Base-by-base conservation (phyloP, 371 early-diverging fungal species). In the Mucor saturninus region DNA sequence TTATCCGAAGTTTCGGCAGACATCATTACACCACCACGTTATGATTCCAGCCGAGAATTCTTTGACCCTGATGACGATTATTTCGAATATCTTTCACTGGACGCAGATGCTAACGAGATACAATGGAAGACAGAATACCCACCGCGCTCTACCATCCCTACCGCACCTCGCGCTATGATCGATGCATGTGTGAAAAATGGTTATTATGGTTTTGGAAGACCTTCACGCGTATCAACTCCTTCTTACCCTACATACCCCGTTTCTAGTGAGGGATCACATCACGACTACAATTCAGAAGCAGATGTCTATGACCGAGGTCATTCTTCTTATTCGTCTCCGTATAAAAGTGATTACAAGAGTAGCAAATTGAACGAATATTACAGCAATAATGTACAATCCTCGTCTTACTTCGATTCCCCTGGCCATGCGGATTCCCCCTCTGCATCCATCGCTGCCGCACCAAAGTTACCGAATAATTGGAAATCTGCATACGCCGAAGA, bases 91-190 rank as follows among this genome's bases (percentile, higher is more conserved):
- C 55, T 74, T 45, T 61, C 74, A n/a, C 35, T 74, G 35, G 57
- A 65, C 37, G 62, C 48, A 9, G 60, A 56, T 1, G 14, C 32
- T n/a, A 57, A 50, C 26, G 74, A 71, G 8, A 59, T 74, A 31
- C 62, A 62, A 57, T 68, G 63, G 49, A 68, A 65, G n/a, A 49
- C 60, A 10, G 39, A 62, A 14, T 74, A 67, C 54, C 74, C 74
- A 1, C 73, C 73, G 7, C 65, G 61, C 9, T 54, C 58, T 13
- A 39, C 35, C 14, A 70, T 74, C 37, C 74, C 75, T 7, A 75
- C 69, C 26, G 75, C 75, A 15, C 75, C 75, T 13, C 61, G 65
- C 29, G 75, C 75, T 0, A 75, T 75, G 75, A 59, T 75, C 28
- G 75, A 70, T 52, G 62, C 71, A 3, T 65, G 61, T 43, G 42